Evolutionary conservation across 2,329 filamentous ascomycete species (phyloP), one percentile per base, ranked within the genome.

Genomic region (Leptographium lundbergii): DNA sequence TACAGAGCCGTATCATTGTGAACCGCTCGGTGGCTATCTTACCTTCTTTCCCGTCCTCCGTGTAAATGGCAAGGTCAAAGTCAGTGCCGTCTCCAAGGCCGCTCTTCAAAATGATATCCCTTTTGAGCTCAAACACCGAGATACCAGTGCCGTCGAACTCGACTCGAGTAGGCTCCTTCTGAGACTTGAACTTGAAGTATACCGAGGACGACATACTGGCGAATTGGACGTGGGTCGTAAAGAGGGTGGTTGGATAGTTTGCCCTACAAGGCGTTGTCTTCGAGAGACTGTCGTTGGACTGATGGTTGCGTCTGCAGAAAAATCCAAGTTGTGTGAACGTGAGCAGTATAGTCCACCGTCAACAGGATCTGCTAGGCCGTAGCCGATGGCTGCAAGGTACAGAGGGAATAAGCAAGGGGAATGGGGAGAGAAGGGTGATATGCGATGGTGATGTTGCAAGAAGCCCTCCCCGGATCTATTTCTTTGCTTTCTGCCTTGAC

Each of bases 181-280:
- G 91, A 67, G 92, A 97, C 77, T 96, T 97, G 86, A 99, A 99
- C 77, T 96, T 96, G 88, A 96, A 99, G 76, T 96, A 97, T 70
- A 99, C 94, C 65, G 91, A 97, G 60, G 94, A 96, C 71, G 90
- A 84, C 91, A 96, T 96, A 69, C 69, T 84, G 76, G 10, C 14
- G 51, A 34, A 39, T 48, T 24, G n/a, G 14, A 14, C 17, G 39
- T 53, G 24, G 27, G 36, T 9, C 22, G 36, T 19, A 5, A 34
- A n/a, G 5, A 10, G 9, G 22, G 34, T 25, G 17, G 19, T 27
- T 32, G 42, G 29, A 36, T 19, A 24, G 19, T 4, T 11, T 57
- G 50, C 25, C 27, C 7, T 45, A 13, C 10, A 6, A 9, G 32
- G 56, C 2, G 47, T 17, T 17, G 11, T 39, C n/a, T 54, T n/a